A percentile compares a stretch with the other conserved stretches of the same genome.
Evolutionary conservation across 2,329 filamentous ascomycete species (phyloP).

Genomic region (Fusarium continuum): DNA sequence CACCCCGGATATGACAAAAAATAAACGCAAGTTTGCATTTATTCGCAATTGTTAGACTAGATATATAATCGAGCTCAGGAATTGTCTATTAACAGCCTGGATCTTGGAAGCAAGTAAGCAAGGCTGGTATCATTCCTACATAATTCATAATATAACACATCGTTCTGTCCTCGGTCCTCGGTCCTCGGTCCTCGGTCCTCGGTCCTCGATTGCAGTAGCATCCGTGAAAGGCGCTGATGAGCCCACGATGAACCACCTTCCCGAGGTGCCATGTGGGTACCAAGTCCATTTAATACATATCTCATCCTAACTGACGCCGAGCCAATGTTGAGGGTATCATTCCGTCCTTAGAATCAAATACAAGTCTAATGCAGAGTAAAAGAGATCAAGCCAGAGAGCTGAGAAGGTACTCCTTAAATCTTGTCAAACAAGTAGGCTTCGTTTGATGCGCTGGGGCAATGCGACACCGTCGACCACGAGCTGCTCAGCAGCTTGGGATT

Average conservation of each 20-base stretch:
- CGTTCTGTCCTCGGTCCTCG: neutral
- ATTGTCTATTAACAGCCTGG: too few species aligned
- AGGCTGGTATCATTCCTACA: constrained; percentile 1
- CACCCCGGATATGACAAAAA: too few species aligned
- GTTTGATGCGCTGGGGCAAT: constrained; percentile 58
- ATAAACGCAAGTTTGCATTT: too few species aligned
- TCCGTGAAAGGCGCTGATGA: neutral
- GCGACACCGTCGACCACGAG: constrained; percentile 45
- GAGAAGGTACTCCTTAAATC: neutral
- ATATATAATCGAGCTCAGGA: neutral
- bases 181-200: neutral
- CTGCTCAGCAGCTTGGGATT: constrained; percentile 46
- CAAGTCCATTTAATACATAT: constrained; percentile 2
- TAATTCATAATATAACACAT: constrained; percentile 17
- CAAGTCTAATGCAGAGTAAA: constrained; percentile 4
- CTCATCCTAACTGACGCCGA: constrained; percentile 16
- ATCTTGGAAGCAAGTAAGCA: neutral
- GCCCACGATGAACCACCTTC: neutral
- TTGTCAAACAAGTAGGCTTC: constrained; percentile 44
- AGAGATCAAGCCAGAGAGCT: neutral
- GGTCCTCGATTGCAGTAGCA: neutral
- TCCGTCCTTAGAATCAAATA: neutral
- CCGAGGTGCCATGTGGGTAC: neutral
- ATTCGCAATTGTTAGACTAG: neutral
- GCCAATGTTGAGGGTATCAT: constrained; percentile 34